These are phyloP conservation scores for Venturia aucupariae DNA, from an alignment of 2,329 filamentous ascomycete species.

Conservation along the genomic window DNA sequence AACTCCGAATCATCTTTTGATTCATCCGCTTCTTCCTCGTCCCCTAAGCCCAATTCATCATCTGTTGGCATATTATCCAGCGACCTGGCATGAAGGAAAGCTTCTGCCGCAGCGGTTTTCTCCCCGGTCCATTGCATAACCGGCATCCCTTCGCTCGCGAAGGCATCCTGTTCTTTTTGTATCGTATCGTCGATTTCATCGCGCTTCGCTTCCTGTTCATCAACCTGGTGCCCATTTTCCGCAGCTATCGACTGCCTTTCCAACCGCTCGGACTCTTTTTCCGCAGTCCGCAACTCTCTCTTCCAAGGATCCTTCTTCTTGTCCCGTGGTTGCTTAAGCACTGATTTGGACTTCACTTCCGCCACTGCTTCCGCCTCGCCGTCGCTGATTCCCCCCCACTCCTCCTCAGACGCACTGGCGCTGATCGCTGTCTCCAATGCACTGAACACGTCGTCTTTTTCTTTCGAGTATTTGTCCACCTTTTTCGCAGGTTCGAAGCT, in stretches of 20 bases:
- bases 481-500: neutral
- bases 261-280: conserved; percentile 21
- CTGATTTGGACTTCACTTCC: neutral
- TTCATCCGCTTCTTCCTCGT: neutral
- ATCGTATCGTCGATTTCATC: too few species aligned
- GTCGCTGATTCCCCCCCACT: conserved; percentile 22
- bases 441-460: conserved; percentile 9
- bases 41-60: neutral
- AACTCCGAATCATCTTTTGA: conserved; percentile 22
- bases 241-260: conserved; percentile 6
- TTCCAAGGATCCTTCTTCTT: too few species aligned
- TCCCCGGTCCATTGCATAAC: neutral
- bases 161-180: neutral
- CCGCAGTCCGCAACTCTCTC: conserved; percentile 14
- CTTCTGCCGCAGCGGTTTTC: neutral
- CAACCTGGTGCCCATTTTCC: conserved; percentile 14
- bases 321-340: neutral
- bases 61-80: neutral
- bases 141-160: neutral
- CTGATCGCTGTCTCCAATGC: conserved; percentile 16
- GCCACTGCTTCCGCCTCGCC: conserved; percentile 22
- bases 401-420: conserved; percentile 5
- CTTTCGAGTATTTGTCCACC: conserved; percentile 1
- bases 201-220: too few species aligned
- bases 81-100: neutral